Evolutionary conservation across 2,329 filamentous ascomycete species (phyloP), one percentile per base, ranked within the genome.

Genomic region (Paracamarosporium sp.): DNA sequence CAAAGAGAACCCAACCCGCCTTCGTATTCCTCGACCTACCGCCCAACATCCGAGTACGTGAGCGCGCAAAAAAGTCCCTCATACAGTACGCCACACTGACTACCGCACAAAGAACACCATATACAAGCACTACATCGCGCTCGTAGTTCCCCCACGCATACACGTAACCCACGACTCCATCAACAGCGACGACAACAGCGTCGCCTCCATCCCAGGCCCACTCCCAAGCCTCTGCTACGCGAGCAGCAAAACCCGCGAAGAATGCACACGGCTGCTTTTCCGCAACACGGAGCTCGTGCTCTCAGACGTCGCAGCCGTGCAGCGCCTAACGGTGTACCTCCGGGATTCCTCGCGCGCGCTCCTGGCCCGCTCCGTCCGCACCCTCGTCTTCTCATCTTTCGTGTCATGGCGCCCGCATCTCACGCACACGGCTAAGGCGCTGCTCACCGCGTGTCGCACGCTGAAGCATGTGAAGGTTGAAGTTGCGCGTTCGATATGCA

Each of bases 191-290:
- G 3, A 4, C 20, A 12, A 36, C 31, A 9, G 2, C 31, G 15
- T 25, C 22, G 22, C 31, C 30, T 36, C 31, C 4, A 9, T 35
- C 31, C 31, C 45, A 1, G 30, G 17, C 33, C 20, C 27, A 1
- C 44, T 53, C 27, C 55, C 50, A 4, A 17, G n/a, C 22, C 22
- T 57, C n/a, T 53, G 48, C 33, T 50, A 57, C 28, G 17, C 44
- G 6, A 53, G 28, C 35, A 33, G 33, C 24, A 11, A 30, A 5
- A 53, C 44, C 1, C 40, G 46, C 41, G 17, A 6, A 7, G 55
- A 57, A 24, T 52, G 40, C 8, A 25, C 35, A 1, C 35, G 36
- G 1, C 24, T 31, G 5, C 20, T 53, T 7, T 27, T 57, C 13
- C 27, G 30, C 7, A 8, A 31, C 30, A 38, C 27, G 12, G 44